These are phyloP conservation scores for Ogataea wickerhamii DNA, from an alignment of 805 yeast species.

Conservation along the genomic window DNA sequence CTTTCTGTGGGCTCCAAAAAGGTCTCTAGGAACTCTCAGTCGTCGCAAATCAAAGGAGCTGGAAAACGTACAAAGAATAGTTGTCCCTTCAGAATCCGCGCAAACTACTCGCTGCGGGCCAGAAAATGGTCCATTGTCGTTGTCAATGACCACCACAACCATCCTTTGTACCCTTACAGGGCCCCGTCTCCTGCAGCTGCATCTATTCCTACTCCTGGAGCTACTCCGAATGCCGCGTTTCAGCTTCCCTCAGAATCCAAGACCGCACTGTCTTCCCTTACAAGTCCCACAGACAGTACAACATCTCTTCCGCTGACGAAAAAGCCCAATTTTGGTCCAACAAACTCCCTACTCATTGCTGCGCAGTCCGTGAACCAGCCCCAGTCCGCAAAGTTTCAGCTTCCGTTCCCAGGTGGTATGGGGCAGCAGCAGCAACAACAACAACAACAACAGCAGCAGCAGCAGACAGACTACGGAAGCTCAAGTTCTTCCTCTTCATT, in stretches of 20 bases:
- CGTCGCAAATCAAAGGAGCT: constrained; percentile 10
- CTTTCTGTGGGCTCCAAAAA: constrained; percentile 6
- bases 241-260: constrained; percentile 5
- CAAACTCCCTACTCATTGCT: constrained; percentile 23
- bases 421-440: constrained; percentile 9
- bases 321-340: constrained; percentile 21
- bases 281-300: neutral
- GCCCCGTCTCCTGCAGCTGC: constrained; percentile 3
- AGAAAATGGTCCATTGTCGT: constrained; percentile 59
- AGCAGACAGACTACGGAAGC: constrained; percentile 12
- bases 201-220: constrained; percentile 7
- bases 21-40: constrained; percentile 3
- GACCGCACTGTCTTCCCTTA: constrained; percentile 6
- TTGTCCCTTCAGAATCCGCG: constrained; percentile 66
- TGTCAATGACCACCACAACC: constrained; percentile 59
- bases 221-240: constrained; percentile 7
- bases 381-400: constrained; percentile 18
- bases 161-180: constrained; percentile 34
- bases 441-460: constrained; percentile 8
- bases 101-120: constrained; percentile 52
- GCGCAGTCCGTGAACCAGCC: constrained; percentile 22
- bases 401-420: constrained; percentile 22
- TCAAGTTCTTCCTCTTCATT: constrained; percentile 23
- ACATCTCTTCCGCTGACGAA: constrained; percentile 3
- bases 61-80: constrained; percentile 26